These are phyloP conservation scores for Hypoxylon sp. DNA, from an alignment of 2,329 filamentous ascomycete genomes.

Conservation along the genomic window DNA sequence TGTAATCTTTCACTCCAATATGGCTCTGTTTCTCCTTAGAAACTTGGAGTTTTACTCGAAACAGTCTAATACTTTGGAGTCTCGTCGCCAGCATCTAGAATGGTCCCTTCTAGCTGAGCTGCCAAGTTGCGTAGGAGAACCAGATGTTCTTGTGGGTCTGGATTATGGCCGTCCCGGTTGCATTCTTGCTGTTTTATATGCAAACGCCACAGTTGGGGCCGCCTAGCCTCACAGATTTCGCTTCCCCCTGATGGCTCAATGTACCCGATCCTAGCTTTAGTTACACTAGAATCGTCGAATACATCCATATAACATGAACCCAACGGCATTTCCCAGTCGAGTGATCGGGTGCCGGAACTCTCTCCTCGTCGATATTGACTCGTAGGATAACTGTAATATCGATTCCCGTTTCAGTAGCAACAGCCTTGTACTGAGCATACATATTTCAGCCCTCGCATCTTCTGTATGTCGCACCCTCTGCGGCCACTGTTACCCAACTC, in stretches of 20 bases:
- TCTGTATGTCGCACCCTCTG: slow-evolving; percentile 35
- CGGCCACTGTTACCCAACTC: slow-evolving; percentile 33
- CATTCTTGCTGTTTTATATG: slow-evolving; percentile 26
- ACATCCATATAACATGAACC: slow-evolving; percentile 7
- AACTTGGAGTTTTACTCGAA: no score
- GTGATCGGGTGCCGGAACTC: background rate
- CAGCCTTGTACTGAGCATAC: slow-evolving; percentile 7
- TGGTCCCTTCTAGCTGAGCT: background rate
- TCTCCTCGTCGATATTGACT: background rate
- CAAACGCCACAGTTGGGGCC: slow-evolving; percentile 30
- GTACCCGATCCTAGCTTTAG: slow-evolving; percentile 19
- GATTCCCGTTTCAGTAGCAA: background rate
- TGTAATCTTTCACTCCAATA: no score
- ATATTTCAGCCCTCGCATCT: slow-evolving; percentile 1
- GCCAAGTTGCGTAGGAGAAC: slow-evolving; percentile 1
- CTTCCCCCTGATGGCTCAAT: slow-evolving; percentile 12
- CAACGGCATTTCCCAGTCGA: background rate
- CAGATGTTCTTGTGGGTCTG: slow-evolving; percentile 19
- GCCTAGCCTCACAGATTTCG: slow-evolving; percentile 17
- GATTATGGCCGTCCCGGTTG: slow-evolving; percentile 16
- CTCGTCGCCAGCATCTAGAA: background rate
- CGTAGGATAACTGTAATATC: background rate
- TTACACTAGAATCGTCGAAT: slow-evolving; percentile 15
- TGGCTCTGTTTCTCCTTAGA: no score
- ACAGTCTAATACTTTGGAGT: background rate